Evolutionary conservation across 2,329 filamentous ascomycete genomes (phyloP), one percentile per base, ranked within the genome.

Genomic region (Phialophora chinensis): DNA sequence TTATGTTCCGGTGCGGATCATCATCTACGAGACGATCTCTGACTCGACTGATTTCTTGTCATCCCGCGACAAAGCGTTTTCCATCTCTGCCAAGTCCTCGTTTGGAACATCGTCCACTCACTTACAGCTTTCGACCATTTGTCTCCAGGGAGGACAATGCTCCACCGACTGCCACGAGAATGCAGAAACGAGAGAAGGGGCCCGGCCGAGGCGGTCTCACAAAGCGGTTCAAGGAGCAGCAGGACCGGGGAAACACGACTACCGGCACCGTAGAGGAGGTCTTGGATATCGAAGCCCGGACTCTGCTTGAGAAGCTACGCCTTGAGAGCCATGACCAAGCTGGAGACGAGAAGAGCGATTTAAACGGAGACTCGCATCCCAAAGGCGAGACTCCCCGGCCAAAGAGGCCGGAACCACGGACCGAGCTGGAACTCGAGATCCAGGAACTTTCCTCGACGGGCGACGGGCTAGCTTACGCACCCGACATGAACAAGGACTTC

Each of bases 391-490:
- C 56, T 20, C 27, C 29, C 7, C 33, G 27, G 38, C 38, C 8
- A 17, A 27, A 42, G 8, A 44, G 20, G 12, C 60, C 56, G 4
- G 56, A 60, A 29, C 14, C 56, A 7, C 54, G 54, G 4, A 66
- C 63, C 0, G 91, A 96, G 76, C 87, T 95, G 49, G 89, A 97
- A 61, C 86, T 98, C 49, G 88, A 90, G n/a, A 89, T 98, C 65
- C 79, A 88, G 6, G 87, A 91, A 71, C 83, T 98, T 38, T 96
- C 94, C 0, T 98, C 94, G 0, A 97, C 92, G 0, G 95, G 95
- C 61, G 95, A 98, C 72, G 95, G 92, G 2, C 85, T 99, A 63
- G 95, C 91, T 3, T 82, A 91, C 65, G 86, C 87, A n/a, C 80
- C 87, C 31, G 33, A 29, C 33, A 38, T 20, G 2, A 85, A 87